Percentiles rank a stretch among this genome's conserved stretches.
Conservation (phyloP, 2,329 filamentous ascomycete species). For the Talaromyces piceae region DNA sequence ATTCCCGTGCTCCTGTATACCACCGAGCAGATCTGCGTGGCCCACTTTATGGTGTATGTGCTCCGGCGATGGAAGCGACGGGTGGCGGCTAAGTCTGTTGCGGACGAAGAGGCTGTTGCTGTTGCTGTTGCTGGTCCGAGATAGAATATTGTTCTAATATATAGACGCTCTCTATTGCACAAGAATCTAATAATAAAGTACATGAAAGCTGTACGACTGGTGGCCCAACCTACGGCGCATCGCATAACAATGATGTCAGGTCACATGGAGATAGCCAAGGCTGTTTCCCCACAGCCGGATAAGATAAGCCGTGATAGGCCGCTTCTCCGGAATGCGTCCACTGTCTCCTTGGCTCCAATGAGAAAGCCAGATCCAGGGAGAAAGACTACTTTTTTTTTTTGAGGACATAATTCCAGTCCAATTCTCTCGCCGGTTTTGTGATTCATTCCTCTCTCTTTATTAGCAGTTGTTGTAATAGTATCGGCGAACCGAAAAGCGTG, state of each 20-base stretch:
- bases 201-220: no score
- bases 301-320: not conserved
- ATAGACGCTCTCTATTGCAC: not conserved
- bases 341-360: no score
- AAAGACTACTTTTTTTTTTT: not conserved
- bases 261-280: conserved; percentile 10
- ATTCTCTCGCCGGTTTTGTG: not conserved
- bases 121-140: not conserved
- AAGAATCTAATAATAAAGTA: no score
- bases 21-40: conserved; percentile 33
- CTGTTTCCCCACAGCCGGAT: conserved; percentile 9
- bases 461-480: no score
- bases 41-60: conserved; percentile 32
- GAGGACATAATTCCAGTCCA: not conserved
- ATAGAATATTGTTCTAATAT: not conserved
- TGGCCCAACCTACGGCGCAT: no score
- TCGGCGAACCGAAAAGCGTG: not conserved
- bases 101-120: conserved; percentile 1
- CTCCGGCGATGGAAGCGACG: conserved; percentile 23
- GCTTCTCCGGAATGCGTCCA: no score
- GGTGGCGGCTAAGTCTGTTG: not conserved
- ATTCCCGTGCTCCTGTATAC: conserved; percentile 34
- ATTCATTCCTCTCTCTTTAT: no score
- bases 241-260: not conserved
- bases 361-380: not conserved